Base-by-base conservation (phyloP, 83 land plant genomes). In the Thuja plicata region DNA sequence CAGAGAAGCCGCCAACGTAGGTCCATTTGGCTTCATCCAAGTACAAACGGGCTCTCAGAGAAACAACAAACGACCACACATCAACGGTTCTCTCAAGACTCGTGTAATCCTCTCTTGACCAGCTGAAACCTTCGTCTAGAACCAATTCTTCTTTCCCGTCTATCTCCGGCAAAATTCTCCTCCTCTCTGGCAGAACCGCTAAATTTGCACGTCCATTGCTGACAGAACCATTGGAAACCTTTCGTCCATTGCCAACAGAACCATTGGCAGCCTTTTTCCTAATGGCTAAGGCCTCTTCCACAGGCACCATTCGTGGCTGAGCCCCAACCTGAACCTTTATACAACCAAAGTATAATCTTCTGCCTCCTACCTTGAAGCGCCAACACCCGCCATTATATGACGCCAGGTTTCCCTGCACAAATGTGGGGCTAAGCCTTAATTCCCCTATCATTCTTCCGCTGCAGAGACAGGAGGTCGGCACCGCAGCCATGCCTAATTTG, bases 41-140 rank as follows among this genome's bases (percentile, higher is more conserved):
- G 70, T 94, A 93, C 43, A 95, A 88, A 41, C 94, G 95, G 24
- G 94, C 86, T 57, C 99, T 92, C 37, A 98, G 88, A 30, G 94
- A 89, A 3, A 96, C 79, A 40, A 97, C 96, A 90, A 96, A 97
- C 19, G 95, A 92, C 99, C 99, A 98, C 12, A 98, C 93, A 88
- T 98, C 99, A 45, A 96, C 87, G 17, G 89, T 89, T 90, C 99
- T 97, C 78, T 97, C 98, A 89, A 90, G 37, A 13, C 91, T 87
- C 83, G 91, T 98, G 90, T 98, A 98, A 70, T 95, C 93, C 19
- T 97, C 99, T 87, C 94, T 97, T 3, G 99, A 93, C 99, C 99
- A 98, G 78, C 98, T 97, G 86, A 97, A 98, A 85, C 92, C 92
- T 90, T 98, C 96, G 88, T 95, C 99, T 30, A 95, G 95, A 12